Evolutionary conservation across 2,329 filamentous ascomycete genomes (phyloP), one percentile per base, ranked within the genome.

Genomic region (Exophiala phaeomuriformis): DNA sequence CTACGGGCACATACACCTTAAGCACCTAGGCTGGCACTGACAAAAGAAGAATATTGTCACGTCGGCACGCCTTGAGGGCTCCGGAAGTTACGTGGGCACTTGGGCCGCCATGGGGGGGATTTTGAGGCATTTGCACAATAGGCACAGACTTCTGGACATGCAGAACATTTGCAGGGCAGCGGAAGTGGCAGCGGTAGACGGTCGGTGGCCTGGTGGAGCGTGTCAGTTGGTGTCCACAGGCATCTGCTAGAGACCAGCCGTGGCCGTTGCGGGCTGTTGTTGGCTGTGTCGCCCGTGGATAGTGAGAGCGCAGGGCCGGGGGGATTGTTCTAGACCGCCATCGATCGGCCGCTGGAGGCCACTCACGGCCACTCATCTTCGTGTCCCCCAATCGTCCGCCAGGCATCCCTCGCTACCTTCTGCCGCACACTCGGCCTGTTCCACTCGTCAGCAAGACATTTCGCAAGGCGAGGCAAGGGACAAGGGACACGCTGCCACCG

Each of bases 311-410:
- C 19, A 19, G 19, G 47, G 45, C 35, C 31, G 51, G 37, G 41
- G 45, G 32, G 47, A 46, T 12, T 36, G 53, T 56, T 59, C 53
- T 56, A 58, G 55, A 58, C 55, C 42, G 10, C 42, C 31, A 50
- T 57, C 12, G 55, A 58, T 58, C 55, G 55, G 31, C 43, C 39
- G 12, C 39, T 41, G 19, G 9, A 27, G 6, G 12, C 39, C 39
- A 41, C 39, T 41, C 39, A 41, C 12, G 28, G 9, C 6, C 39
- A 5, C 19, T 10, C 5, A 19, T 19, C 19, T 19, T 19, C 19
- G 19, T 19, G 19, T 41, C 19, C 9, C 39, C 39, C 39, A 41
- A 41, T 41, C 39, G 39, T 6, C 39, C 39, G 4, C 12, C 39
- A 41, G 39, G 19, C 39, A 41, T 41, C 39, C 39, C 39, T 41